Conservation (phyloP, 164 flowering plant genomes). For the Magnolia changhungtana region DNA sequence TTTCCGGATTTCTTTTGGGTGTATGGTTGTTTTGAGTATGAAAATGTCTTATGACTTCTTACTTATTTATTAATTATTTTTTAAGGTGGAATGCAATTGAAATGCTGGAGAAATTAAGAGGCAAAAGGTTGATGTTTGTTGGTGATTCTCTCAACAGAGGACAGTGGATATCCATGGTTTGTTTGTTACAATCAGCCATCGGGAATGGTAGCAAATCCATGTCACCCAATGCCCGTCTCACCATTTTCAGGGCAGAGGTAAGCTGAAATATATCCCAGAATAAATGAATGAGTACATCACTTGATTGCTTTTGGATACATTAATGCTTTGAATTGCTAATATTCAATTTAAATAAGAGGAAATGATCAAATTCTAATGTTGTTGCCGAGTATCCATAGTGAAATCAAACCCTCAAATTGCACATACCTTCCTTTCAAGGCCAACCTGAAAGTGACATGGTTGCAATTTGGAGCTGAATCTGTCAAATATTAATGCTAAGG, state of each 20-base stretch:
- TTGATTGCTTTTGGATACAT: neutral
- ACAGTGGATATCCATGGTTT: constrained; percentile 97
- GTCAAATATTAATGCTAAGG: neutral
- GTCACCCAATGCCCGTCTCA: constrained; percentile 78
- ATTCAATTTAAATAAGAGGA: no score
- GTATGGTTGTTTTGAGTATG: no score
- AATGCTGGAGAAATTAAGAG: constrained; percentile 94
- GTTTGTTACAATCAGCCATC: constrained; percentile 76
- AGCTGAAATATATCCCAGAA: neutral
- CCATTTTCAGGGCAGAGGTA: constrained; percentile 92
- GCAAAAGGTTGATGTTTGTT: constrained; percentile 91
- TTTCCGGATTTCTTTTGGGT: no score
- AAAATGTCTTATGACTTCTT: neutral
- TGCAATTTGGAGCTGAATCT: neutral
- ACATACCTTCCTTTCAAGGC: neutral
- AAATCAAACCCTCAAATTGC: neutral
- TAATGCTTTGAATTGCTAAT: no score
- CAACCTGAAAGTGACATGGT: neutral
- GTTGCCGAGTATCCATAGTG: neutral
- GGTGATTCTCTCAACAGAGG: constrained; percentile 97
- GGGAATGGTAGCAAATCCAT: constrained; percentile 68
- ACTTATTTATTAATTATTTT: constrained; percentile 3
- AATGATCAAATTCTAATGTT: no score
- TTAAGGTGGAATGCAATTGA: constrained; percentile 74
- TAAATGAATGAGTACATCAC: neutral